These are phyloP conservation scores for Aspergillus sp. DNA, from an alignment of 2,329 filamentous ascomycete genomes.

Conservation along the genomic window DNA sequence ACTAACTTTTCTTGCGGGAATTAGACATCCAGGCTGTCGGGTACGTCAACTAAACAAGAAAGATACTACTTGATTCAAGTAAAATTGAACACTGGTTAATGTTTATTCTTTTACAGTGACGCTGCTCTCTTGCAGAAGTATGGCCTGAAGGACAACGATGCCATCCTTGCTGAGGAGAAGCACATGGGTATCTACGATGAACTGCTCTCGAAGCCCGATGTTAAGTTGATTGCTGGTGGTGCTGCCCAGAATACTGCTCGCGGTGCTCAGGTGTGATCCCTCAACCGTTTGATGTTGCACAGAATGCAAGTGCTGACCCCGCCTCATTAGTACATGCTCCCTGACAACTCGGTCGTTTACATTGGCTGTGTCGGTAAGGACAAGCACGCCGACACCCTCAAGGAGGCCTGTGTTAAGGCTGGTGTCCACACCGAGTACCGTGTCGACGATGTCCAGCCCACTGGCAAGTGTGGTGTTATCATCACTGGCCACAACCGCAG, in stretches of 20 bases:
- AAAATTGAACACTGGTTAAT: constrained; percentile 3
- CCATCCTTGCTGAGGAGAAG: constrained; percentile 90
- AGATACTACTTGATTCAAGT: constrained; percentile 1
- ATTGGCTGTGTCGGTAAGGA: constrained; percentile 91
- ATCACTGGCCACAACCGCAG: constrained; percentile 96
- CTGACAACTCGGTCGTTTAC: constrained; percentile 84
- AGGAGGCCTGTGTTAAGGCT: constrained; percentile 78
- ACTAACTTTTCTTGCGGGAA: not conserved
- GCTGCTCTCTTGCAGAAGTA: constrained; percentile 88
- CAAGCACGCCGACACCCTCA: constrained; percentile 87
- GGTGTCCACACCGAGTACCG: constrained; percentile 94
- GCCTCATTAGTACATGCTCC: constrained; percentile 70
- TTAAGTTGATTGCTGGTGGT: constrained; percentile 91
- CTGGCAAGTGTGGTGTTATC: constrained; percentile 90
- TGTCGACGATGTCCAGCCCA: constrained; percentile 76
- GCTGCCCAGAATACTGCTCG: constrained; percentile 97
- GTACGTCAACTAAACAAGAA: constrained; percentile 36
- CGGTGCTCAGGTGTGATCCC: constrained; percentile 65
- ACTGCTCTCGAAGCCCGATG: constrained; percentile 75
- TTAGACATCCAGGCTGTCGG: constrained; percentile 85
- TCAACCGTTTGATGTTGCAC: not conserved
- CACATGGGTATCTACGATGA: constrained; percentile 90
- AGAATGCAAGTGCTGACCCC: not conserved
- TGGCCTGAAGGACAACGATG: constrained; percentile 89
- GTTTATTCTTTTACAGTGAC: constrained; percentile 50